Conservation (phyloP, 2,329 filamentous ascomycete genomes). For the Cercospora sp. region DNA sequence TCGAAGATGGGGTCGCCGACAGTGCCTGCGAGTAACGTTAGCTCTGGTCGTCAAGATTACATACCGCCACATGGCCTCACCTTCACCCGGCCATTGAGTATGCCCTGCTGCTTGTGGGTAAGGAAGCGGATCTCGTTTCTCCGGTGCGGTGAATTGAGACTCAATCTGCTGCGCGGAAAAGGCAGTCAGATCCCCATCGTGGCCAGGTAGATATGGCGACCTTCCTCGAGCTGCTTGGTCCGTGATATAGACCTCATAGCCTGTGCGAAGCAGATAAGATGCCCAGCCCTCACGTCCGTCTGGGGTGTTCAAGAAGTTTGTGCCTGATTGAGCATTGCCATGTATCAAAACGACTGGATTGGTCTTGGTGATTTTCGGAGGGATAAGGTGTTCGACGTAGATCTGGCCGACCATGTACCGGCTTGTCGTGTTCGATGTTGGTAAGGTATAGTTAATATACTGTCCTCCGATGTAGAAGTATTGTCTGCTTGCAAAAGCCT, state of each 20-base stretch:
- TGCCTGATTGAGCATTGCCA: constrained; percentile 42
- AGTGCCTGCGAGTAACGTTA: constrained; percentile 22
- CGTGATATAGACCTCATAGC: constrained; percentile 50
- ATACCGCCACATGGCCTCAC: constrained; percentile 10
- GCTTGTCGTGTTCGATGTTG: constrained; percentile 19
- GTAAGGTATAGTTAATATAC: constrained; percentile 29
- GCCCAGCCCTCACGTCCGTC: constrained; percentile 52
- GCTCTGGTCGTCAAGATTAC: not conserved
- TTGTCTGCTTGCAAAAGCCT: constrained; percentile 13
- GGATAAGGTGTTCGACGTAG: constrained; percentile 53
- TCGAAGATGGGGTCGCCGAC: constrained; percentile 53
- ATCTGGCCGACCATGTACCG: constrained; percentile 48
- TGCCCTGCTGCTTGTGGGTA: constrained; percentile 48
- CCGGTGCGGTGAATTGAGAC: constrained; percentile 40
- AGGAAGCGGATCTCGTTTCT: constrained; percentile 20
- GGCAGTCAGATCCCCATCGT: constrained; percentile 20
- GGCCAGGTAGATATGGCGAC: constrained; percentile 26
- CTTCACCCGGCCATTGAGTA: constrained; percentile 46
- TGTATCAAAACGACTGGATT: constrained; percentile 49
- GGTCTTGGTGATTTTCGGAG: constrained; percentile 22
- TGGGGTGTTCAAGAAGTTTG: constrained; percentile 53
- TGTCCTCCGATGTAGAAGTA: constrained; percentile 32
- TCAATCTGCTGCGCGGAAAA: constrained; percentile 37
- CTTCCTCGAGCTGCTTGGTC: constrained; percentile 45
- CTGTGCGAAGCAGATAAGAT: constrained; percentile 48